These are phyloP conservation scores for Rhodofomes roseus DNA, from an alignment of 1,284 basidiomycete genomes.

Conservation along the genomic window DNA sequence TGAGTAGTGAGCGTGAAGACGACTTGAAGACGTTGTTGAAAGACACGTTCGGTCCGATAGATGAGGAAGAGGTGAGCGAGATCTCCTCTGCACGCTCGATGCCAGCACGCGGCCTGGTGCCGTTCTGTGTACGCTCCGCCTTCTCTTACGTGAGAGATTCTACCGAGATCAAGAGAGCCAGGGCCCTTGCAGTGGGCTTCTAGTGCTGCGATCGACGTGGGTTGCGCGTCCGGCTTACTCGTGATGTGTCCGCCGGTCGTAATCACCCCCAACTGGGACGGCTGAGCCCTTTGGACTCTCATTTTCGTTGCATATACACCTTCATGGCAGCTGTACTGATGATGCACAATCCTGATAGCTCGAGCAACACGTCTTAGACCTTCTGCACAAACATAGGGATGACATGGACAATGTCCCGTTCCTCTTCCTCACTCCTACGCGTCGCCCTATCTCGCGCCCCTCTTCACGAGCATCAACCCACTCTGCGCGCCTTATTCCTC, in stretches of 20 bases:
- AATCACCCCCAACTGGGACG: neutral
- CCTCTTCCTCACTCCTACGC: constrained; percentile 72
- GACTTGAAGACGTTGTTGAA: constrained; percentile 75
- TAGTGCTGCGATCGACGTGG: neutral
- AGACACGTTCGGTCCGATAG: constrained; percentile 57
- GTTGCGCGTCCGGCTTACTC: neutral
- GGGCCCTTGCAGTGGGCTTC: neutral
- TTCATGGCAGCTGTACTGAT: neutral
- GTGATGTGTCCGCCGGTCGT: neutral
- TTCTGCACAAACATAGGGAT: constrained; percentile 85
- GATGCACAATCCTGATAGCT: constrained; percentile 38
- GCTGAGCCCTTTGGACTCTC: neutral
- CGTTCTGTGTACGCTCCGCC: neutral
- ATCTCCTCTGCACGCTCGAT: neutral
- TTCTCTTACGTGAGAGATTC: neutral
- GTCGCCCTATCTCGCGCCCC: constrained; percentile 75
- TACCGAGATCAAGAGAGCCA: neutral
- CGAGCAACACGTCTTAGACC: constrained; percentile 75
- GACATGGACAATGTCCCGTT: constrained; percentile 81
- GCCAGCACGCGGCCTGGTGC: neutral
- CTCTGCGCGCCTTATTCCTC: constrained; percentile 56
- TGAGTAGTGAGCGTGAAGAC: constrained; percentile 83
- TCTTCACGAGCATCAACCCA: constrained; percentile 76
- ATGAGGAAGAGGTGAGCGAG: constrained; percentile 68
- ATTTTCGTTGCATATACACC: too few species aligned